Percentiles rank a stretch among this genome's conserved stretches.
These are phyloP conservation scores for Oryza longistaminata DNA, from an alignment of 176 grass and related monocot species.

Conservation along the genomic window DNA sequence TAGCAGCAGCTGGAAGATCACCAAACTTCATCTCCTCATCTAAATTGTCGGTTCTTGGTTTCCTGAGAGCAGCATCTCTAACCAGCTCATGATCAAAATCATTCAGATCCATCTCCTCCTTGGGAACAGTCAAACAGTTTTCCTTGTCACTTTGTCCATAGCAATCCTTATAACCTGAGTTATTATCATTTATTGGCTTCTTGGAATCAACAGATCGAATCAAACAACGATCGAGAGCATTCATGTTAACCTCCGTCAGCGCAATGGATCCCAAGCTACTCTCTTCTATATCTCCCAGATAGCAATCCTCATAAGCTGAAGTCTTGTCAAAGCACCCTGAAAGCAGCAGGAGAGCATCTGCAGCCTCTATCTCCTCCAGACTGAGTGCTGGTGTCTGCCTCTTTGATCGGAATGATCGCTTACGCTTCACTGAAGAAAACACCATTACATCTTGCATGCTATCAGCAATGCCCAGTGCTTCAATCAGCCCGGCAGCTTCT, in stretches of 20 bases:
- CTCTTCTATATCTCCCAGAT: not conserved
- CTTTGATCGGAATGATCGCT: constrained; percentile 27
- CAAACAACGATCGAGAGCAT: constrained; percentile 1
- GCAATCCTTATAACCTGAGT: constrained; percentile 14
- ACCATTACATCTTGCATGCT: constrained; percentile 7
- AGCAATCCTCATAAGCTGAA: constrained; percentile 26
- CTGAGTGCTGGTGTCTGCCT: not conserved
- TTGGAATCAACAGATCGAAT: constrained; percentile 6
- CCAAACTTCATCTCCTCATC: constrained; percentile 10
- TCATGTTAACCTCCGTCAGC: constrained; percentile 1
- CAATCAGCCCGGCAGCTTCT: constrained; percentile 18
- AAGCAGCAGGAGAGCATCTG: constrained; percentile 33
- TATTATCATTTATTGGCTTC: constrained; percentile 16
- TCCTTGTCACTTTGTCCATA: constrained; percentile 18
- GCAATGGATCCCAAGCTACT: not conserved
- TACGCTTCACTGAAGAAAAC: constrained; percentile 35
- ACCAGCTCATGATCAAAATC: constrained; percentile 15
- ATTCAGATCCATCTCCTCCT: constrained; percentile 16
- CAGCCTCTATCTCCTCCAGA: constrained; percentile 40
- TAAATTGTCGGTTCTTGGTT: constrained; percentile 1
- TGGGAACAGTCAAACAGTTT: constrained; percentile 18
- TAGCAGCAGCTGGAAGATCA: constrained; percentile 27
- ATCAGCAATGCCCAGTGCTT: constrained; percentile 5
- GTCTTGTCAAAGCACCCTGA: constrained; percentile 16
- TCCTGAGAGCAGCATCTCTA: constrained; percentile 13